phyloP scores from a whole-genome alignment of 352 stramenopile species.

The Halophytophthora batemanensis region DNA sequence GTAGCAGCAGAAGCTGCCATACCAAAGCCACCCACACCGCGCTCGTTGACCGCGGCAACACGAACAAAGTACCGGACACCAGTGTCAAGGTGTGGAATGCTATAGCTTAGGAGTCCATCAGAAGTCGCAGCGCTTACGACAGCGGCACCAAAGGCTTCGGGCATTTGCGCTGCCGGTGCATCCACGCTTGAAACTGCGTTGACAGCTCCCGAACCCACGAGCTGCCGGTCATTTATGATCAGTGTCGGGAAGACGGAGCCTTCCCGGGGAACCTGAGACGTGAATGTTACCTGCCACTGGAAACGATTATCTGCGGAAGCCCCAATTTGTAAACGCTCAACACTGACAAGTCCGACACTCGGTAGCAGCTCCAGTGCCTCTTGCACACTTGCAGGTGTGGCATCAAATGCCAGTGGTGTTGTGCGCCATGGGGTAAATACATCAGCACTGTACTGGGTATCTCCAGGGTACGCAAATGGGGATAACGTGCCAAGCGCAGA shows the following conservation, averaged over 20 bases:
- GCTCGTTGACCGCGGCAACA: slow-evolving; percentile 81
- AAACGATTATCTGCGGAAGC: slow-evolving; percentile 62
- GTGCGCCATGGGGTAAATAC: slow-evolving; percentile 62
- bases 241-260: slow-evolving; percentile 33
- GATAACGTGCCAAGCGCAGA: slow-evolving; percentile 22
- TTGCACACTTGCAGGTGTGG: slow-evolving; percentile 55
- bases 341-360: slow-evolving; percentile 86
- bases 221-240: slow-evolving; percentile 46
- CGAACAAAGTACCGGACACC: slow-evolving; percentile 74
- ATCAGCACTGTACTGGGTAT: slow-evolving; percentile 31
- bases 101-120: slow-evolving; percentile 33
- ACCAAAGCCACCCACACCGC: slow-evolving; percentile 70
- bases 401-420: slow-evolving; percentile 49
- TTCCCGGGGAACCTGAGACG: slow-evolving; percentile 40
- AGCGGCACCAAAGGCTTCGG: slow-evolving; percentile 33
- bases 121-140: slow-evolving; percentile 17
- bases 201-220: slow-evolving; percentile 23
- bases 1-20: slow-evolving; percentile 13
- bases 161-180: slow-evolving; percentile 23
- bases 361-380: slow-evolving; percentile 86
- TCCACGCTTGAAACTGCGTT: slow-evolving; percentile 27
- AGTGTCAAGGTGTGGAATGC: slow-evolving; percentile 51
- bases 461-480: slow-evolving; percentile 39
- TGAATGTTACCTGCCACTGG: slow-evolving; percentile 90
- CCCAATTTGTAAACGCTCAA: slow-evolving; percentile 71